These are phyloP conservation scores for Dalbergia cultrata DNA, from an alignment of 306 rosid species.

Conservation along the genomic window DNA sequence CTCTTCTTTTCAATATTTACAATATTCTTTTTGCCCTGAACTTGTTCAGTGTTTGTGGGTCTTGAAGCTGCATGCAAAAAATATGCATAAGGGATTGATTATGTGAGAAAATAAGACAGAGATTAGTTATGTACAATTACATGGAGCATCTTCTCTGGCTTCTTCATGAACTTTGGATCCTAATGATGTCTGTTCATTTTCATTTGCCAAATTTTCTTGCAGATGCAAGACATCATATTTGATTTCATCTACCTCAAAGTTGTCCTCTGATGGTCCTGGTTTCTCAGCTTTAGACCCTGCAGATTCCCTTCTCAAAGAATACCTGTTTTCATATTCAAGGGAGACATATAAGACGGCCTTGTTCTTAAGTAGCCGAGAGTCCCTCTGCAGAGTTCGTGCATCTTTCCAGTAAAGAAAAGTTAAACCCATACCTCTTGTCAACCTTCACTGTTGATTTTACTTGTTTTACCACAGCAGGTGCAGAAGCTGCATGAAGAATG, in stretches of 20 bases:
- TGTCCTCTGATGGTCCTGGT: constrained; percentile 52
- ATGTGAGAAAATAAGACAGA: background rate
- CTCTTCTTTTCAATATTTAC: constrained; percentile 62
- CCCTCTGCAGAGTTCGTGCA: constrained; percentile 16
- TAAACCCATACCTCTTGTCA: constrained; percentile 64
- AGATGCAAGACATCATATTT: constrained; percentile 19
- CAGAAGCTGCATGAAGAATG: constrained; percentile 65
- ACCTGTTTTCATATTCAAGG: constrained; percentile 54
- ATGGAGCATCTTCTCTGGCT: constrained; percentile 34
- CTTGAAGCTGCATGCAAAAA: constrained; percentile 61
- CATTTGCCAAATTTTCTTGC: constrained; percentile 45
- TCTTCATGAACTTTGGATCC: constrained; percentile 44
- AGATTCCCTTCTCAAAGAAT: constrained; percentile 64
- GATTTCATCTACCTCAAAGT: constrained; percentile 36
- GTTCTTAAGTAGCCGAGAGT: constrained; percentile 27
- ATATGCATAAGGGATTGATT: constrained; percentile 34
- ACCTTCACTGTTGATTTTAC: constrained; percentile 48
- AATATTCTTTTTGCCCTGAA: constrained; percentile 46
- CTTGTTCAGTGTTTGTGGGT: constrained; percentile 49
- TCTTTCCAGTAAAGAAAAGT: constrained; percentile 33
- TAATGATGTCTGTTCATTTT: constrained; percentile 34
- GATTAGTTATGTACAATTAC: constrained; percentile 19
- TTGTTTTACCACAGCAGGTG: constrained; percentile 51
- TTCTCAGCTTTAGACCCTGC: constrained; percentile 52
- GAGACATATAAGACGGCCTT: constrained; percentile 32